Percentiles rank a stretch among this genome's conserved stretches.
Evolutionary conservation across 2,329 filamentous ascomycete species (phyloP).

Genomic region (Penicillium sp.): DNA sequence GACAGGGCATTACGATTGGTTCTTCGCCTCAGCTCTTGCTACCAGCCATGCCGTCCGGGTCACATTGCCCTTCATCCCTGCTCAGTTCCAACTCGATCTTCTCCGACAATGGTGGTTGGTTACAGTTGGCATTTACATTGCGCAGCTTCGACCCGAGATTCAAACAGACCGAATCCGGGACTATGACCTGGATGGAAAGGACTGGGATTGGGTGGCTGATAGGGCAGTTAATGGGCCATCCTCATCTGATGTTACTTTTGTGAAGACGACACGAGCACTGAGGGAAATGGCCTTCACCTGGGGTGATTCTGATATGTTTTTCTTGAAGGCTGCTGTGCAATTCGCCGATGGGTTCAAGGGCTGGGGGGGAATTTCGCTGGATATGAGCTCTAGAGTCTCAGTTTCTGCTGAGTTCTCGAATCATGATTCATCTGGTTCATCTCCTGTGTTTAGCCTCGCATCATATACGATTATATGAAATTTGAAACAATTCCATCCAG

Average conservation of each 20-base stretch:
- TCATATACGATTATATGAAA: neutral
- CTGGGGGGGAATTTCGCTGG: conserved; percentile 54
- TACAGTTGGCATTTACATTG: conserved; percentile 71
- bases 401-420: too few species aligned
- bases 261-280: conserved; percentile 71
- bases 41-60: conserved; percentile 86
- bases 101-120: conserved; percentile 89
- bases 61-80: conserved; percentile 71
- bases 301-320: conserved; percentile 45
- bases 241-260: conserved; percentile 73
- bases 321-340: conserved; percentile 49
- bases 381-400: conserved; percentile 3
- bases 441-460: neutral
- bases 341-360: conserved; percentile 56
- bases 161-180: conserved; percentile 60
- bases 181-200: conserved; percentile 59
- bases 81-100: conserved; percentile 66
- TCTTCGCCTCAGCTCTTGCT: conserved; percentile 75
- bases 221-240: conserved; percentile 66
- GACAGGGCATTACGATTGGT: conserved; percentile 69
- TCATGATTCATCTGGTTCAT: too few species aligned
- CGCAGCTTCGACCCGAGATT: conserved; percentile 68
- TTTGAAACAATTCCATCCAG: too few species aligned
- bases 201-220: conserved; percentile 73
- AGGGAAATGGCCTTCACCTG: conserved; percentile 38